phyloP scores from a whole-genome alignment of 202 grass and related monocot species.

The Schoenoplectus triqueter region DNA sequence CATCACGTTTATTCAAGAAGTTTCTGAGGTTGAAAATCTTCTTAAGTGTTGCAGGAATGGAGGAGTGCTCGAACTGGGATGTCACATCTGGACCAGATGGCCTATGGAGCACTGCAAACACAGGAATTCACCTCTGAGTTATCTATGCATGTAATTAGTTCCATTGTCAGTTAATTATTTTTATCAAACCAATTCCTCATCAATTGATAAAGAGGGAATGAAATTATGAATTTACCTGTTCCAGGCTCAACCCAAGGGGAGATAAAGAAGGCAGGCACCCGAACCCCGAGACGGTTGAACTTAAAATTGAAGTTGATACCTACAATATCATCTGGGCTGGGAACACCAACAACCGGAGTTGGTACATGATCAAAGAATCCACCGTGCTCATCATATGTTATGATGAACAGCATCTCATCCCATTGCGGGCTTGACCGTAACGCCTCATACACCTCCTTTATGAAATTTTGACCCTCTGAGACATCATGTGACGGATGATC shows the following conservation, averaged over 20 bases:
- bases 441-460: slow-evolving; percentile 81
- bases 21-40: slow-evolving; percentile 69
- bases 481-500: slow-evolving; percentile 92
- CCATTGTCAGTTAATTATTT: not conserved
- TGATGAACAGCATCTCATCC: slow-evolving; percentile 62
- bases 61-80: slow-evolving; percentile 89
- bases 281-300: slow-evolving; percentile 85
- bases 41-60: slow-evolving; percentile 85
- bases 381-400: slow-evolving; percentile 90
- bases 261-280: slow-evolving; percentile 72
- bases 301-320: slow-evolving; percentile 65
- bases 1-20: slow-evolving; percentile 79
- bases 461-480: slow-evolving; percentile 63
- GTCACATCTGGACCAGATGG: slow-evolving; percentile 52
- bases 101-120: slow-evolving; percentile 52
- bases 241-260: slow-evolving; percentile 83
- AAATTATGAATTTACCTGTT: slow-evolving; percentile 42
- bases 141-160: not conserved
- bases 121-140: not conserved
- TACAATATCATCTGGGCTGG: slow-evolving; percentile 69
- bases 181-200: not conserved
- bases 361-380: slow-evolving; percentile 94
- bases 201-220: not conserved
- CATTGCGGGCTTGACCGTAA: slow-evolving; percentile 68
- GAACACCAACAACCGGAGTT: slow-evolving; percentile 49